Percentiles rank a stretch among this genome's conserved stretches.
Conservation (phyloP, 257 asterid genomes). For the Fraxinus cuspidata region DNA sequence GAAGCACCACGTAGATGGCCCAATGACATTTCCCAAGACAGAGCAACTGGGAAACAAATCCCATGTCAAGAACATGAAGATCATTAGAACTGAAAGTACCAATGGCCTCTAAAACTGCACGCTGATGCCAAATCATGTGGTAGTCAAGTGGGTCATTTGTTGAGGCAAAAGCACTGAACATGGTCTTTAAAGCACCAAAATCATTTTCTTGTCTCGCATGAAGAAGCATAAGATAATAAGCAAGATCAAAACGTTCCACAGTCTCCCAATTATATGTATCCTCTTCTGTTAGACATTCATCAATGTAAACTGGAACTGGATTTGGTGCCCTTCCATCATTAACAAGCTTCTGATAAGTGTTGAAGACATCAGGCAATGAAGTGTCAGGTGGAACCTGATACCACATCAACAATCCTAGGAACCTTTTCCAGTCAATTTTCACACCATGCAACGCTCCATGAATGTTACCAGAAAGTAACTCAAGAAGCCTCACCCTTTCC, state of each 20-base stretch:
- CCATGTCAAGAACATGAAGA: constrained; percentile 92
- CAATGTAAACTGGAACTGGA: constrained; percentile 94
- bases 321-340: constrained; percentile 82
- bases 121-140: constrained; percentile 99
- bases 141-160: constrained; percentile 96
- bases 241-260: constrained; percentile 73
- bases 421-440: constrained; percentile 94
- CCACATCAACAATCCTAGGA: constrained; percentile 95
- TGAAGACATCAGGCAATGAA: constrained; percentile 70
- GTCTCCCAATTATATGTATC: constrained; percentile 41
- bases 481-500: constrained; percentile 76
- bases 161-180: constrained; percentile 93
- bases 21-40: constrained; percentile 91
- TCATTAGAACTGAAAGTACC: constrained; percentile 86
- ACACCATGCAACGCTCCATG: constrained; percentile 66
- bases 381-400: constrained; percentile 84
- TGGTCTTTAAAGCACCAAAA: constrained; percentile 71
- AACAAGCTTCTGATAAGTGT: constrained; percentile 81
- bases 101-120: constrained; percentile 89
- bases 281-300: constrained; percentile 73
- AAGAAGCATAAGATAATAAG: constrained; percentile 94
- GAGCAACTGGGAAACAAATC: constrained; percentile 86
- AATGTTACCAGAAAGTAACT: constrained; percentile 90
- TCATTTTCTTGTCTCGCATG: constrained; percentile 80
- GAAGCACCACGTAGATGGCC: constrained; percentile 97